Evolutionary conservation across 495 filamentous ascomycete genomes (phyloP).

Genomic region (Aspergillus biplanus): DNA sequence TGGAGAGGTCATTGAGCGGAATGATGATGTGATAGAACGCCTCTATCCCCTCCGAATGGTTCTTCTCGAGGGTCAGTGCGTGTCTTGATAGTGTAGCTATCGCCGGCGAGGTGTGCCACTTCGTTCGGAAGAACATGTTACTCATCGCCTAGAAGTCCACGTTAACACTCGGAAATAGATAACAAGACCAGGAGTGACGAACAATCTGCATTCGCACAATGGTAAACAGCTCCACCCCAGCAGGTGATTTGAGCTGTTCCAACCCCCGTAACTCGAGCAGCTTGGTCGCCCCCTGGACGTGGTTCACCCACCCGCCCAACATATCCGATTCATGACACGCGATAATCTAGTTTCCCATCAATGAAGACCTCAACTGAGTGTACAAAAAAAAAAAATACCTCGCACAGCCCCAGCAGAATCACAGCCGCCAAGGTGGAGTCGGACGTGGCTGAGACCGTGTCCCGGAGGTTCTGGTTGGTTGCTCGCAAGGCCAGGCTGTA

Average conservation of each 20-base stretch:
- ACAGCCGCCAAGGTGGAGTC: slow-evolving; percentile 30
- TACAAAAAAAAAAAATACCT: slow-evolving; percentile 16
- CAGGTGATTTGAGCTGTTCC: slow-evolving; percentile 14
- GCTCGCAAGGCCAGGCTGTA: slow-evolving; percentile 24
- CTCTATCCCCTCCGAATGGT: slow-evolving; percentile 13
- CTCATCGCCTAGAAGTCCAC: slow-evolving; percentile 16
- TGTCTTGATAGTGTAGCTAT: slow-evolving; percentile 19
- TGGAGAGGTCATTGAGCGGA: slow-evolving; percentile 15
- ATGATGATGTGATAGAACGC: slow-evolving; percentile 16
- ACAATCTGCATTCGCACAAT: slow-evolving; percentile 22
- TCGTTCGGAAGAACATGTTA: slow-evolving; percentile 16
- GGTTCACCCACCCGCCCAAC: slow-evolving; percentile 22
- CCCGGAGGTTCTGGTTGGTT: slow-evolving; percentile 23
- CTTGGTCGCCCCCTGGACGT: slow-evolving; percentile 21
- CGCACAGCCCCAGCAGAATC: slow-evolving; percentile 27
- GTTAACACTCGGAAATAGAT: background rate
- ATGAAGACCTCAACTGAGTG: background rate
- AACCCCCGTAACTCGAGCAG: slow-evolving; percentile 26
- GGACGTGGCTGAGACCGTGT: slow-evolving; percentile 15
- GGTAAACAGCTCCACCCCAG: slow-evolving; percentile 21
- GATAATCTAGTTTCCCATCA: slow-evolving; percentile 14
- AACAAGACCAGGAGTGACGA: background rate
- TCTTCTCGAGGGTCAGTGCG: slow-evolving; percentile 4
- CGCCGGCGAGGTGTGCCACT: slow-evolving; percentile 10
- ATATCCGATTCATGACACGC: slow-evolving; percentile 10